These are phyloP conservation scores for Umbelopsis sp. DNA, from an alignment of 192 early-diverging fungal species.

Conservation along the genomic window DNA sequence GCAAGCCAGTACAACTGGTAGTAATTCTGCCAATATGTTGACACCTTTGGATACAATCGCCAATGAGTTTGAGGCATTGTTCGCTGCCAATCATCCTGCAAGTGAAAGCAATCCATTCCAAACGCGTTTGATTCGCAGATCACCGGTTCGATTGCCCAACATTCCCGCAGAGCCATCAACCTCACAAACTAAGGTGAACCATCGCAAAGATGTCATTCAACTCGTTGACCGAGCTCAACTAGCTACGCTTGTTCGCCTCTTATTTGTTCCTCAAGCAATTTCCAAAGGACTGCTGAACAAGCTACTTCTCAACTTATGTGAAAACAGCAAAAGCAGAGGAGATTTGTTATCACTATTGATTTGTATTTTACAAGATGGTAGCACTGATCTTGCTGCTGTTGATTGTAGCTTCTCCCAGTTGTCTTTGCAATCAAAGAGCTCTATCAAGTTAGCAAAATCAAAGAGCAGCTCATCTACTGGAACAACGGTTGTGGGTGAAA, in stretches of 20 bases:
- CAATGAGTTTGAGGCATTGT: slow-evolving; percentile 17
- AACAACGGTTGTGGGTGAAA: slow-evolving; percentile 50
- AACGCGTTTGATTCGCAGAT: slow-evolving; percentile 30
- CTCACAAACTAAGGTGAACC: slow-evolving; percentile 38
- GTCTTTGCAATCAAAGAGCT: slow-evolving; percentile 59
- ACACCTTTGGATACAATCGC: slow-evolving; percentile 21
- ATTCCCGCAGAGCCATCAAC: not conserved
- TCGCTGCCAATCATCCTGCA: slow-evolving; percentile 37
- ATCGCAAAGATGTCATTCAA: slow-evolving; percentile 69
- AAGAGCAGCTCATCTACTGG: slow-evolving; percentile 23
- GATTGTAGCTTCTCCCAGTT: slow-evolving; percentile 80
- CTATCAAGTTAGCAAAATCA: slow-evolving; percentile 31
- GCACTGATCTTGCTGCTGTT: slow-evolving; percentile 71
- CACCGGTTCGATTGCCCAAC: slow-evolving; percentile 7
- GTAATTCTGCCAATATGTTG: slow-evolving; percentile 30
- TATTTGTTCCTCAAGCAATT: slow-evolving; percentile 86
- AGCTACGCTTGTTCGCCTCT: slow-evolving; percentile 80
- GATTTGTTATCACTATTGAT: slow-evolving; percentile 88
- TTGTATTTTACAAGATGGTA: slow-evolving; percentile 83
- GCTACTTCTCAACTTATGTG: slow-evolving; percentile 81
- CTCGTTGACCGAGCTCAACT: slow-evolving; percentile 83
- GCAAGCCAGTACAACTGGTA: slow-evolving; percentile 26
- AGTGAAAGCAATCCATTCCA: slow-evolving; percentile 58
- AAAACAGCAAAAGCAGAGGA: slow-evolving; percentile 82
- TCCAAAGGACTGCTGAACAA: slow-evolving; percentile 66